A percentile compares a stretch with the other conserved stretches of the same genome.
Evolutionary conservation across 129 eudicot species (phyloP).

Genomic region (Apium graveolens): DNA sequence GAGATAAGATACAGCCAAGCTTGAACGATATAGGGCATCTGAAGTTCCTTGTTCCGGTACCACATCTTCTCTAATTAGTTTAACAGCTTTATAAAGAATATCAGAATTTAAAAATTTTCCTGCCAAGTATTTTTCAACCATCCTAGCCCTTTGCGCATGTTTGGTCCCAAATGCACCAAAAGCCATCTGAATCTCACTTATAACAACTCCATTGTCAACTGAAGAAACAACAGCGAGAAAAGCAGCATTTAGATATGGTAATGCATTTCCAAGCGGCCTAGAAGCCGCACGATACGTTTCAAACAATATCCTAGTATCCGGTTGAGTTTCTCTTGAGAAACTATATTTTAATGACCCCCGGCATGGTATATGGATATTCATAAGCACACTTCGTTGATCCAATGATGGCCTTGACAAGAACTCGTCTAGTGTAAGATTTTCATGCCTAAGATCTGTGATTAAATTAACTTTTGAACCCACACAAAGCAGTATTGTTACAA

Average conservation of each 20-base stretch:
- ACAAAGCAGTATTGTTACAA: slow-evolving; percentile 73
- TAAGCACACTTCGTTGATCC: slow-evolving; percentile 53
- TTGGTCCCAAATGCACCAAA: slow-evolving; percentile 76
- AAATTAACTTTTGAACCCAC: slow-evolving; percentile 50
- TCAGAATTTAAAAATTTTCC: slow-evolving; percentile 39
- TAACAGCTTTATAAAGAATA: slow-evolving; percentile 48
- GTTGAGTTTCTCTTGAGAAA: slow-evolving; percentile 13
- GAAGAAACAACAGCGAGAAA: slow-evolving; percentile 54
- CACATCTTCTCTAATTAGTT: slow-evolving; percentile 35
- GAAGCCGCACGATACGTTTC: slow-evolving; percentile 85
- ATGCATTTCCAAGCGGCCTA: slow-evolving; percentile 87
- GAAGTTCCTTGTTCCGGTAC: slow-evolving; percentile 65
- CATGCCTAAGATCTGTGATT: slow-evolving; percentile 33
- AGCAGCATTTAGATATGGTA: slow-evolving; percentile 83
- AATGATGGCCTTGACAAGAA: slow-evolving; percentile 54
- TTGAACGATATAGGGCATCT: slow-evolving; percentile 54
- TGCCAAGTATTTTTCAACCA: slow-evolving; percentile 53
- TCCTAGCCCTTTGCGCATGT: slow-evolving; percentile 54
- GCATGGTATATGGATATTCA: slow-evolving; percentile 53
- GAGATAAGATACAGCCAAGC: slow-evolving; percentile 74
- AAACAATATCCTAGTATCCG: slow-evolving; percentile 34
- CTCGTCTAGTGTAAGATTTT: slow-evolving; percentile 54
- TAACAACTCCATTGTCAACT: slow-evolving; percentile 23
- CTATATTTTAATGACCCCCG: slow-evolving; percentile 27
- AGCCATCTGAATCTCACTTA: slow-evolving; percentile 50